phyloP scores from a whole-genome alignment of 2,329 filamentous ascomycete genomes.

The Davidsoniella neocaledoniae region DNA sequence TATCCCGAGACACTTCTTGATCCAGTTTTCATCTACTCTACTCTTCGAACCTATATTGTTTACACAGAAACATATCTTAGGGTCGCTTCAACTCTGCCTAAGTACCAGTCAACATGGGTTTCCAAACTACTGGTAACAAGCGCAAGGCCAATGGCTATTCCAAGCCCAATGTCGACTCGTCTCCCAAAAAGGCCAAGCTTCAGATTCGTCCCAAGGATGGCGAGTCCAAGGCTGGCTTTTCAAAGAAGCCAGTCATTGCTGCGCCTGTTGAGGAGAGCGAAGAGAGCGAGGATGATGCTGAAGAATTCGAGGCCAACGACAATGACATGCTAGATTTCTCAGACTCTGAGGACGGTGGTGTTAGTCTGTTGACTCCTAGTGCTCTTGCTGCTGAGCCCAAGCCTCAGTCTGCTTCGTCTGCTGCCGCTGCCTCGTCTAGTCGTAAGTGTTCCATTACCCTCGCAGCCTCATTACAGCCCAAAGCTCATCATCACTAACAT shows the following conservation, averaged over 20 bases:
- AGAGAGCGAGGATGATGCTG: constrained; percentile 22
- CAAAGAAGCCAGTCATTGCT: constrained; percentile 17
- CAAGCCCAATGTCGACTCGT: constrained; percentile 27
- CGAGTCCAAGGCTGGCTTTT: constrained; percentile 5
- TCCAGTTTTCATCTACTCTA: too few species aligned
- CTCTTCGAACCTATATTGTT: not conserved
- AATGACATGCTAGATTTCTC: constrained; percentile 29
- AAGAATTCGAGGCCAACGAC: constrained; percentile 23
- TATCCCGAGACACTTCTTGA: not conserved
- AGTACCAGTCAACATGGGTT: constrained; percentile 9
- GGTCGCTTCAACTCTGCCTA: not conserved
- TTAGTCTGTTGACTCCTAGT: constrained; percentile 24
- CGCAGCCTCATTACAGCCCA: not conserved
- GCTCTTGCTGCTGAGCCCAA: constrained; percentile 20
- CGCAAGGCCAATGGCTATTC: constrained; percentile 33
- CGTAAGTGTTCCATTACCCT: not conserved
- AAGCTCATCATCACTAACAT: constrained; percentile 1
- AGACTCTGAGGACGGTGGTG: constrained; percentile 38
- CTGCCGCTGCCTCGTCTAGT: too few species aligned
- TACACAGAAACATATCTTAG: not conserved
- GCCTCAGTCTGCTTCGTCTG: not conserved
- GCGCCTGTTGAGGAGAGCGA: constrained; percentile 19
- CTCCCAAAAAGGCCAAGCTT: constrained; percentile 35
- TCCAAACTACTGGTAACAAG: constrained; percentile 34
- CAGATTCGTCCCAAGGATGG: constrained; percentile 21